These are phyloP conservation scores for Pneumocystis canis DNA, from an alignment of 1,139 yeast species.

Conservation along the genomic window DNA sequence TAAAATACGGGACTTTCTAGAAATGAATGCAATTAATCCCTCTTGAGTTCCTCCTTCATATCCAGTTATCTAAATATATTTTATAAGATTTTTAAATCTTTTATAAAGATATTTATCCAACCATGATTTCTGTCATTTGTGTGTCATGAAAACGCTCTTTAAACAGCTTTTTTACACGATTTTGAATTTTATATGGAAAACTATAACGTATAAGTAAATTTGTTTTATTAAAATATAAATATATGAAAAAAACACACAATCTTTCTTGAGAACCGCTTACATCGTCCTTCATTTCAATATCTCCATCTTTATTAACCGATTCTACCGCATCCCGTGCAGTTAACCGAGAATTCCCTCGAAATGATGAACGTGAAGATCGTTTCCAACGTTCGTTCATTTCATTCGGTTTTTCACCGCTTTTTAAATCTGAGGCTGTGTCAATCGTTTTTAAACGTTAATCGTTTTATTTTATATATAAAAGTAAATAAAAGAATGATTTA, in stretches of 20 bases:
- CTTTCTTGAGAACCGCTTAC: constrained; percentile 1
- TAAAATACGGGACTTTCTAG: constrained; percentile 2
- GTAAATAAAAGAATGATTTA: too few species aligned
- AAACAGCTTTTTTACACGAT: constrained; percentile 5
- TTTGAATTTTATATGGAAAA: constrained; percentile 7
- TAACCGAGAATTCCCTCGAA: constrained; percentile 9
- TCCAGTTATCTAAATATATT: constrained; percentile 3
- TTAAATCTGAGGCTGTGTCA: not conserved
- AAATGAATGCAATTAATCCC: constrained; percentile 8
- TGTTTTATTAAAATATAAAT: not conserved
- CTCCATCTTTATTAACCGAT: constrained; percentile 9
- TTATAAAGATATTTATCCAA: not conserved
- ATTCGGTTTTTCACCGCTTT: not conserved
- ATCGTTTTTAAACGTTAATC: not conserved
- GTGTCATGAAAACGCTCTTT: constrained; percentile 1
- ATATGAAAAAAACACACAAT: constrained; percentile 4
- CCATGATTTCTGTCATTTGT: constrained; percentile 2
- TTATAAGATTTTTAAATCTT: not conserved
- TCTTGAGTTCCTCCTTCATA: constrained; percentile 9
- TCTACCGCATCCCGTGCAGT: not conserved
- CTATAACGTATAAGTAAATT: not conserved
- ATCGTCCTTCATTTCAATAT: constrained; percentile 10
- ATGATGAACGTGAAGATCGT: not conserved
- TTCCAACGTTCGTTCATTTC: not conserved
- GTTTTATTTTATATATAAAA: too few species aligned